phyloP scores from a whole-genome alignment of 2,329 filamentous ascomycete species.

The Cladosporium phlei region DNA sequence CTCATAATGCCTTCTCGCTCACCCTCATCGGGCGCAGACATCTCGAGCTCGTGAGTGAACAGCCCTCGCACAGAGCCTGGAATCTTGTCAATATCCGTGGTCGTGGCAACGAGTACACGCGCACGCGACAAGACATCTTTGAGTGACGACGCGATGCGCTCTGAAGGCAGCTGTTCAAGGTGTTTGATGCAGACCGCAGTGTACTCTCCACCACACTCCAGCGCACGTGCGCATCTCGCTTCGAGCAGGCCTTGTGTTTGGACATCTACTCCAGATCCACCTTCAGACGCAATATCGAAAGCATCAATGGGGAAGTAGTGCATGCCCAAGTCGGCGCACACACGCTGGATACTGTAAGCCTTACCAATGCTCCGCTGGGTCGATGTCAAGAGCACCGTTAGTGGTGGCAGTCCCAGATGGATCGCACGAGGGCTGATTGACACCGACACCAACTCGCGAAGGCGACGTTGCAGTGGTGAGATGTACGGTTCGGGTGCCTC shows the following conservation, averaged over 20 bases:
- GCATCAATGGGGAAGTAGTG: slow-evolving; percentile 86
- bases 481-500: slow-evolving; percentile 41
- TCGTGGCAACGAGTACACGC: slow-evolving; percentile 85
- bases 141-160: slow-evolving; percentile 80
- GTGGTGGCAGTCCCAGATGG: slow-evolving; percentile 77
- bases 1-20: slow-evolving; percentile 84
- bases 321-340: slow-evolving; percentile 82
- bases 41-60: slow-evolving; percentile 93
- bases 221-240: slow-evolving; percentile 78
- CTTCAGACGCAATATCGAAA: slow-evolving; percentile 92
- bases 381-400: slow-evolving; percentile 83
- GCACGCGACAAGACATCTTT: slow-evolving; percentile 76
- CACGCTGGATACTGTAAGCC: slow-evolving; percentile 67
- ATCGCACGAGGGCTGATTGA: slow-evolving; percentile 84
- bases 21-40: slow-evolving; percentile 85
- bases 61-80: slow-evolving; percentile 83
- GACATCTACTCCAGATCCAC: slow-evolving; percentile 79
- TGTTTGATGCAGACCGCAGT: slow-evolving; percentile 85
- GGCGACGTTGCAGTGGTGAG: slow-evolving; percentile 51
- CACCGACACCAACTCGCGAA: slow-evolving; percentile 80
- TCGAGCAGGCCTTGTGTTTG: slow-evolving; percentile 91
- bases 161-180: slow-evolving; percentile 83
- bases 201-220: slow-evolving; percentile 78
- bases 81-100: slow-evolving; percentile 90
- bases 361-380: slow-evolving; percentile 94